A percentile compares a stretch with the other conserved stretches of the same genome.
Conservation (phyloP, 2,329 filamentous ascomycete species). For the Xylariomycetidae sp. region DNA sequence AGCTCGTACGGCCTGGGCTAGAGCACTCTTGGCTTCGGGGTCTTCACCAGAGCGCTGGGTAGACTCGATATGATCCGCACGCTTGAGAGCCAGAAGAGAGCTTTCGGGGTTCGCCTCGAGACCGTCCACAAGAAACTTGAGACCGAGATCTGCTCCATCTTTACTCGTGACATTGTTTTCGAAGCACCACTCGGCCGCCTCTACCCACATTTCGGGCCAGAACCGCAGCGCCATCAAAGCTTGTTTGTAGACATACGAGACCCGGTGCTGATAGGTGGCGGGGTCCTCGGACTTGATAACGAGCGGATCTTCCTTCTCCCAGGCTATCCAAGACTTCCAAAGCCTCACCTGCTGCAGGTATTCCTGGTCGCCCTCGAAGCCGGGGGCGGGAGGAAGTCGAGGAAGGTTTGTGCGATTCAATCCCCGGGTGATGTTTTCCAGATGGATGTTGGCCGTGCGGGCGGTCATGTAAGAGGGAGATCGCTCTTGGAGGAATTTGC, state of each 20-base stretch:
- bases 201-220: slow-evolving; percentile 93
- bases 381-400: slow-evolving; percentile 71
- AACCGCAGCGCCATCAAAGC: slow-evolving; percentile 89
- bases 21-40: slow-evolving; percentile 66
- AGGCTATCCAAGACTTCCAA: slow-evolving; percentile 91
- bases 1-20: slow-evolving; percentile 70
- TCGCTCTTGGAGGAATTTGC: slow-evolving; percentile 89
- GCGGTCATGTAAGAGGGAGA: slow-evolving; percentile 96
- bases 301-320: slow-evolving; percentile 90
- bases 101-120: slow-evolving; percentile 90
- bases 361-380: slow-evolving; percentile 81
- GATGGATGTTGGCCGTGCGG: slow-evolving; percentile 77
- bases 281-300: slow-evolving; percentile 79
- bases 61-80: slow-evolving; percentile 79
- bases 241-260: slow-evolving; percentile 89
- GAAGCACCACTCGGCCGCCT: slow-evolving; percentile 89
- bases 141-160: slow-evolving; percentile 57
- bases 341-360: slow-evolving; percentile 77
- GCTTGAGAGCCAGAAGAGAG: slow-evolving; percentile 81
- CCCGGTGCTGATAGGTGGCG: slow-evolving; percentile 66
- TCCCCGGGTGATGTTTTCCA: slow-evolving; percentile 81
- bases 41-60: slow-evolving; percentile 71
- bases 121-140: slow-evolving; percentile 74
- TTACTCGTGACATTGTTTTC: slow-evolving; percentile 58
- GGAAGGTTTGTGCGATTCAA: slow-evolving; percentile 74